Base-by-base conservation (phyloP, 805 yeast genomes). In the Metschnikowia gruessii region DNA sequence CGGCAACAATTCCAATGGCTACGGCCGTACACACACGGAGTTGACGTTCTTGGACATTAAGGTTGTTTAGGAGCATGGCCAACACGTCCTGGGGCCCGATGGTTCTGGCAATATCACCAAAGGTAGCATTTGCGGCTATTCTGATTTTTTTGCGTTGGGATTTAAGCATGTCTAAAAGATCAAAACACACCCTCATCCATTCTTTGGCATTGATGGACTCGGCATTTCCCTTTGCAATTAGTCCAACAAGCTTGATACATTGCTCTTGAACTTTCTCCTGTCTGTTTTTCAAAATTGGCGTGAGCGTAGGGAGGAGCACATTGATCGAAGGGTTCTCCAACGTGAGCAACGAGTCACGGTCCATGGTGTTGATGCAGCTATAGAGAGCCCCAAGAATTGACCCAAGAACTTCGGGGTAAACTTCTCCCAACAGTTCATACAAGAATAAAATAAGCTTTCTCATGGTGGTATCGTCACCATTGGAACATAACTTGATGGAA, bases 111-210 rank as follows among this genome's bases (percentile, higher is more conserved):
- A 94, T 90, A 42, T 79, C 77, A 0, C 98, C 99, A 70, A 94
- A 94, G 0, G 98, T 87, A 16, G 80, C 80, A 60, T 91, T 94
- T 0, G 99, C 96, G 0, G 91, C 85, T 26, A 83, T 74, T 52
- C 98, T 70, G 38, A 91, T 87, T 12, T 83, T 73, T 57, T 85
- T 88, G 46, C 80, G 80, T 5, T 86, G 80, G 18, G 95, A 84
- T 60, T 88, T 89, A 49, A 94, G 74, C 82, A 92, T 82, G 55
- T 94, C 98, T 38, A 94, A 66, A 29, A 94, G 72, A 58, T 91
- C 97, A 64, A 87, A 89, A 59, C 97, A 87, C 21, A 92, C 87
- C 52, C 98, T 75, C 92, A 94, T 88, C 99, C 99, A 94, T 65
- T 94, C 99, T 51, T 88, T 81, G 2, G 96, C 95, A 31, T 90